Evolutionary conservation across 2,329 filamentous ascomycete species (phyloP), one percentile per base, ranked within the genome.

Genomic region (Nectriaceae sp.): DNA sequence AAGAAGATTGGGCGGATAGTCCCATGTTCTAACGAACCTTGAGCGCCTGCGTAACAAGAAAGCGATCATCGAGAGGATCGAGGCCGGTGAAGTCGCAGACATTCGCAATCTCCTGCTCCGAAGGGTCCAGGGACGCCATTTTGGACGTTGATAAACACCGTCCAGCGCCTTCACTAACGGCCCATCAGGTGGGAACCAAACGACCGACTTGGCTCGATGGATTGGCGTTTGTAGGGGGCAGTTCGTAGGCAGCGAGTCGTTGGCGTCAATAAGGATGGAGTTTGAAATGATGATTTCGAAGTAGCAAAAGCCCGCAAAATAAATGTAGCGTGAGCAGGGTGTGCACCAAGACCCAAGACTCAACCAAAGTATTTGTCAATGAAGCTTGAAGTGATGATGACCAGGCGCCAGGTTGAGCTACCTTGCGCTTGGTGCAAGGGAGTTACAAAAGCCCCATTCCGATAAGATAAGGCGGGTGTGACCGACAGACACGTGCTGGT

Each of bases 31-130:
- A 29, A 46, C 57, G 36, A 44, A 74, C 72, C 70, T 71, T 75
- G 36, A 77, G 67, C 19, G 74, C 74, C 37, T 69, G 62, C 37
- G 68, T 63, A 22, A 75, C 67, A 54, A 77, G 62, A 35, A 55
- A 52, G 18, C 69, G 70, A 49, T 76, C 74, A n/a, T 65, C 54
- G 2, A 58, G 40, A 4, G 58, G 60, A 47, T 69, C 53, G 22
- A 76, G 67, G 29, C 61, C 57, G 5, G 70, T 65, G 55, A 76
- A 70, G 40, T 76, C 75, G 49, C 73, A 68, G 56, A 77, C 71
- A 31, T 65, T 60, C 46, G 48, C 56, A 54, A 77, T 67, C 33
- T 70, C 61, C 2, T 63, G 64, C 39, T 73, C 66, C 18, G 66
- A 64, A 21, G 70, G 68, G 21, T 72, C 70, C 57, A 56, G 59